Percentiles rank a stretch among this genome's conserved stretches.
These are phyloP conservation scores for Vitis rupestris DNA, from an alignment of 164 flowering plant genomes.

Conservation along the genomic window DNA sequence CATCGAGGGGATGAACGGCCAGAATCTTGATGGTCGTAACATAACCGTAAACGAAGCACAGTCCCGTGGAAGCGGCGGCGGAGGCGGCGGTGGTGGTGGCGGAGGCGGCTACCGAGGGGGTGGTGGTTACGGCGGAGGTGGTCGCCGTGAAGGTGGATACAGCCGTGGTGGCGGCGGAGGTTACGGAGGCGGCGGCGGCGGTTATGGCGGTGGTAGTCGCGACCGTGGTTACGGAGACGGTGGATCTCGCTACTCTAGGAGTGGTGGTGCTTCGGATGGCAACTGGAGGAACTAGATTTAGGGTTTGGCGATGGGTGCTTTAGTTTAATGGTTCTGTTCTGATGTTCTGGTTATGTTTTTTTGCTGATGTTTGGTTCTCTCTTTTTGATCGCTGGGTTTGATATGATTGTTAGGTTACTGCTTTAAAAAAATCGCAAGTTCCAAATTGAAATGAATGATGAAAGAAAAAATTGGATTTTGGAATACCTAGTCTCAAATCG, in stretches of 20 bases:
- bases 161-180: constrained; percentile 22
- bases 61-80: constrained; percentile 52
- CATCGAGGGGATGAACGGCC: constrained; percentile 61
- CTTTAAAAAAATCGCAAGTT: background rate
- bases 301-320: background rate
- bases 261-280: constrained; percentile 32
- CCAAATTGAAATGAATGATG: too few relatives aligned
- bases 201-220: constrained; percentile 23
- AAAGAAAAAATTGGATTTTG: too few relatives aligned
- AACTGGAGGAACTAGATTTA: constrained; percentile 40
- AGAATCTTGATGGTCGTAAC: constrained; percentile 51
- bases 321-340: background rate
- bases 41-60: constrained; percentile 67
- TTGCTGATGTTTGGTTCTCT: background rate
- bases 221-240: constrained; percentile 10
- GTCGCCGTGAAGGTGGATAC: constrained; percentile 15
- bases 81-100: constrained; percentile 29
- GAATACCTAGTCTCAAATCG: too few relatives aligned
- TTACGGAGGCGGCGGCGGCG: constrained; percentile 6
- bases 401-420: background rate
- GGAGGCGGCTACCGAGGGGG: constrained; percentile 21
- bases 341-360: background rate
- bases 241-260: constrained; percentile 21
- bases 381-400: background rate
- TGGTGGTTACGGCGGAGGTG: constrained; percentile 19